These are phyloP conservation scores for Mycosphaerelloides madeirae DNA, from an alignment of 2,329 filamentous ascomycete species.

Conservation along the genomic window DNA sequence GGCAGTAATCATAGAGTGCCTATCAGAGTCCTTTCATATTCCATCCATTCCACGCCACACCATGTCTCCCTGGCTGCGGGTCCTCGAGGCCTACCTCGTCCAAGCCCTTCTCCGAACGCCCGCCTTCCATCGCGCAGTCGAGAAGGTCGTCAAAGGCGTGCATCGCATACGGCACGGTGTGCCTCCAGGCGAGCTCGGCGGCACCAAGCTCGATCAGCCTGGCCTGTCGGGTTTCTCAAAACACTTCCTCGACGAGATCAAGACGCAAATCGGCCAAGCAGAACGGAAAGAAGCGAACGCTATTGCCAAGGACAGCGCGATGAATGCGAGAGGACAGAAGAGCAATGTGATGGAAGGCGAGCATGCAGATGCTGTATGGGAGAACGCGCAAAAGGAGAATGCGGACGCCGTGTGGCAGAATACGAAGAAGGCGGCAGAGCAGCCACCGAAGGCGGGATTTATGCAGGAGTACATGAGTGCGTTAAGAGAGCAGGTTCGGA, in stretches of 20 bases:
- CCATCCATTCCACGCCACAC: background rate
- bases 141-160: conserved; percentile 46
- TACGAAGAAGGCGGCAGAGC: conserved; percentile 11
- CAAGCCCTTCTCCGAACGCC: conserved; percentile 50
- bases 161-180: conserved; percentile 44
- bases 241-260: conserved; percentile 52
- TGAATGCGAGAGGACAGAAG: conserved; percentile 14
- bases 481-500: conserved; percentile 26
- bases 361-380: conserved; percentile 27
- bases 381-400: conserved; percentile 17
- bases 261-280: conserved; percentile 26
- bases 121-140: conserved; percentile 51
- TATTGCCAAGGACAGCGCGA: conserved; percentile 17
- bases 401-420: conserved; percentile 27
- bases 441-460: conserved; percentile 21
- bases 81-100: conserved; percentile 37
- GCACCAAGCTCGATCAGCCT: conserved; percentile 41
- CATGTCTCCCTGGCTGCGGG: conserved; percentile 34
- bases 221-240: conserved; percentile 39
- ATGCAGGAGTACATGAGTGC: conserved; percentile 29
- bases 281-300: conserved; percentile 20
- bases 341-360: conserved; percentile 8
- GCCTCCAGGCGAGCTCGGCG: conserved; percentile 47
- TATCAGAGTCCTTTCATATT: too few relatives aligned
- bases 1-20: too few relatives aligned